Evolutionary conservation across 768 basidiomycete species (phyloP).

Genomic region (Paxillus ammoniavirescens): DNA sequence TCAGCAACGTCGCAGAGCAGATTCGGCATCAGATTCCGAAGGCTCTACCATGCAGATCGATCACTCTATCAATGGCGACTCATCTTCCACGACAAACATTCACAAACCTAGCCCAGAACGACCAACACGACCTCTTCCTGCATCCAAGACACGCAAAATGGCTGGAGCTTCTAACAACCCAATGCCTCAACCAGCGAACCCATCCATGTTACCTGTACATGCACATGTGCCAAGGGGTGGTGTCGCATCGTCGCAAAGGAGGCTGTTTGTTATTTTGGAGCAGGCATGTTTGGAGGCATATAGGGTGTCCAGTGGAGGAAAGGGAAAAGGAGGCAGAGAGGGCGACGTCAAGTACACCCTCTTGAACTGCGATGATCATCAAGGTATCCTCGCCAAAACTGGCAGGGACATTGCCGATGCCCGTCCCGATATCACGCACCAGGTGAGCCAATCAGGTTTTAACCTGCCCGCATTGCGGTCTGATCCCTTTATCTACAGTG

Average conservation of each 20-base stretch:
- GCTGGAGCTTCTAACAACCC: constrained; percentile 42
- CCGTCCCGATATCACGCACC: constrained; percentile 98
- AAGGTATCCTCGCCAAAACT: constrained; percentile 96
- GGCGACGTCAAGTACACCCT: constrained; percentile 94
- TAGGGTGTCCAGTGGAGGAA: constrained; percentile 63
- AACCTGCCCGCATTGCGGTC: not conserved
- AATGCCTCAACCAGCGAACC: constrained; percentile 56
- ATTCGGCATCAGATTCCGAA: constrained; percentile 35
- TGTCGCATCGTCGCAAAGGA: constrained; percentile 52
- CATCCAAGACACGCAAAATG: constrained; percentile 56
- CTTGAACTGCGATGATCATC: constrained; percentile 98
- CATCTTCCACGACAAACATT: constrained; percentile 13
- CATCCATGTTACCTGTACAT: constrained; percentile 79
- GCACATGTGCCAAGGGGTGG: constrained; percentile 67
- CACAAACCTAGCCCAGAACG: constrained; percentile 38
- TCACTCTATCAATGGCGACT: not conserved
- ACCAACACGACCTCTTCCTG: constrained; percentile 64
- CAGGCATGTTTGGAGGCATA: constrained; percentile 97
- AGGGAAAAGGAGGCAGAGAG: constrained; percentile 50
- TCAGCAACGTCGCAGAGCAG: constrained; percentile 44
- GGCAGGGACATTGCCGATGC: constrained; percentile 98
- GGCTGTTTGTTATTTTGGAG: constrained; percentile 87
- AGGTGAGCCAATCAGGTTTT: constrained; percentile 52
- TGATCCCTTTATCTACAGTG: constrained; percentile 56
- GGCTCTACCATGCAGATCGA: constrained; percentile 36